These are phyloP conservation scores for Paspalum notatum DNA, from an alignment of 176 grass and related monocot species.

Conservation along the genomic window DNA sequence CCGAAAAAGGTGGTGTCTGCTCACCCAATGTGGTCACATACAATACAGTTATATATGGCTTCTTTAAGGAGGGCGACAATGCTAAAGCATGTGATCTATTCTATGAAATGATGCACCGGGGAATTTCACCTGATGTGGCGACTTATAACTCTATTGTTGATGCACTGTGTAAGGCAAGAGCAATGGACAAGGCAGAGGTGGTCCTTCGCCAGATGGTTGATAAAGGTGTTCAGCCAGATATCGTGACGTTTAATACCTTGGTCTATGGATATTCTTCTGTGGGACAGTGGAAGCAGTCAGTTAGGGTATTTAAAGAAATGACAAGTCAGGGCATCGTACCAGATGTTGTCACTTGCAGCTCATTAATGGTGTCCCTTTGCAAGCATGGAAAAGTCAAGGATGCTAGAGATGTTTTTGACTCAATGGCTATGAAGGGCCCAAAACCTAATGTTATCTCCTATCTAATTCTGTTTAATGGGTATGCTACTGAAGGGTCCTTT, in stretches of 20 bases:
- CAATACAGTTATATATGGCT: slow-evolving; percentile 21
- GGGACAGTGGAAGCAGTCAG: slow-evolving; percentile 6
- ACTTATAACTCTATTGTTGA: slow-evolving; percentile 30
- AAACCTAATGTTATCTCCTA: not conserved
- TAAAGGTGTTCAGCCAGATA: not conserved
- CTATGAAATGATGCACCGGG: slow-evolving; percentile 1
- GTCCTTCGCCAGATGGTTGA: not conserved
- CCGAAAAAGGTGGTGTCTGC: not conserved
- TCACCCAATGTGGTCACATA: not conserved
- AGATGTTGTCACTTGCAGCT: not conserved
- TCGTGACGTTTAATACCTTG: not conserved
- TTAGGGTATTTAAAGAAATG: slow-evolving; percentile 38
- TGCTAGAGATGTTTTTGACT: slow-evolving; percentile 1
- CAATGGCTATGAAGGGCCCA: not conserved
- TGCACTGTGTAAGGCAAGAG: slow-evolving; percentile 13
- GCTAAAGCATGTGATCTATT: slow-evolving; percentile 5
- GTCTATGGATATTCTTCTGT: not conserved
- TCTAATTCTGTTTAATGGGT: not conserved
- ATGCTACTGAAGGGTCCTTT: not conserved
- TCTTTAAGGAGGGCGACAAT: slow-evolving; percentile 28
- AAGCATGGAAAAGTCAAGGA: slow-evolving; percentile 18
- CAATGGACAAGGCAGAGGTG: not conserved
- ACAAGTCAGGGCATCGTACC: not conserved
- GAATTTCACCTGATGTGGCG: slow-evolving; percentile 12
- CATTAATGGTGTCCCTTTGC: slow-evolving; percentile 7